A percentile compares a stretch with the other conserved stretches of the same genome.
These are phyloP conservation scores for Pleurotus tuoliensis DNA, from an alignment of 768 basidiomycete genomes.

Conservation along the genomic window DNA sequence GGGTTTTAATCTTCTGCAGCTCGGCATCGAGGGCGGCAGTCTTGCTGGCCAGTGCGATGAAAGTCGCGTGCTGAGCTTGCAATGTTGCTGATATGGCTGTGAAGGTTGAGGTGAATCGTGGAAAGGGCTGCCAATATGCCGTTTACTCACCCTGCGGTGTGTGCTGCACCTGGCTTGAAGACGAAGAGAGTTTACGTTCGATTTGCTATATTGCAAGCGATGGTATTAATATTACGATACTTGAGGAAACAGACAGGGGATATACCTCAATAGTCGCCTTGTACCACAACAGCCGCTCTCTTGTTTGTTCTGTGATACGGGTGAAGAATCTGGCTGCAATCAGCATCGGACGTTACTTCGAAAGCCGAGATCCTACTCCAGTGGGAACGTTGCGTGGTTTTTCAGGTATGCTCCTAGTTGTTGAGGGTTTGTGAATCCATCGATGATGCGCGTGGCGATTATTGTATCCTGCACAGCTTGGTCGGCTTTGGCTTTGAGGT, in stretches of 20 bases:
- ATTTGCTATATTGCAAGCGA: slow-evolving; percentile 53
- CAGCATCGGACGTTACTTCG: not conserved
- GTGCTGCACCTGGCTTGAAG: slow-evolving; percentile 55
- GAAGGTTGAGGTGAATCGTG: slow-evolving; percentile 6
- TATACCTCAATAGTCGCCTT: slow-evolving; percentile 75
- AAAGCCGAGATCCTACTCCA: slow-evolving; percentile 51
- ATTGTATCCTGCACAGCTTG: slow-evolving; percentile 81
- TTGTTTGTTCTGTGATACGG: slow-evolving; percentile 69
- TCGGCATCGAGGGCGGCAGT: slow-evolving; percentile 73
- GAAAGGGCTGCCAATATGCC: not conserved
- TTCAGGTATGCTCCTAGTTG: slow-evolving; percentile 67
- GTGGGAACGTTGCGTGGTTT: slow-evolving; percentile 76
- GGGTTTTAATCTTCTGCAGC: slow-evolving; percentile 68
- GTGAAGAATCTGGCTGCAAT: slow-evolving; percentile 55
- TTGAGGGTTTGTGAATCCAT: slow-evolving; percentile 75
- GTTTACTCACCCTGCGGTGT: slow-evolving; percentile 66
- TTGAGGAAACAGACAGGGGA: not conserved
- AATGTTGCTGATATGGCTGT: slow-evolving; percentile 72
- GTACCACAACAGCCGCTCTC: slow-evolving; percentile 71
- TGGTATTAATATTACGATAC: not conserved
- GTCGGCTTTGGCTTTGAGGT: slow-evolving; percentile 72
- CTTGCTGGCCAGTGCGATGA: slow-evolving; percentile 72
- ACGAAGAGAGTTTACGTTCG: slow-evolving; percentile 73
- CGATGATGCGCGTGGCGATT: slow-evolving; percentile 69
- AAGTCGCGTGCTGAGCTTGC: slow-evolving; percentile 75